Evolutionary conservation across 1,284 basidiomycete genomes (phyloP).

Genomic region (Heterobasidion occidentale): DNA sequence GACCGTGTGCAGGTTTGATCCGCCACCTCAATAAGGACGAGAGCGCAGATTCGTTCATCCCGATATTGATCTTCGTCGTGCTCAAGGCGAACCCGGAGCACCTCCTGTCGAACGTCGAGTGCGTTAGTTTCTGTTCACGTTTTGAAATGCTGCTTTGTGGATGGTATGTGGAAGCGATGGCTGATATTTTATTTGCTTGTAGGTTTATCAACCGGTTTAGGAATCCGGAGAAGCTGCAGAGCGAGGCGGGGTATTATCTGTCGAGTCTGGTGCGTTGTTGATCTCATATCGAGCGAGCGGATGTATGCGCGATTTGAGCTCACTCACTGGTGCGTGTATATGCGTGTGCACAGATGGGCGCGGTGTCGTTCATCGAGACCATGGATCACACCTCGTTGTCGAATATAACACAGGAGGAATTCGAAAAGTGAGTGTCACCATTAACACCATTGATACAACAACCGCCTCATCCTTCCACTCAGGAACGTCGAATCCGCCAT

Average conservation of each 20-base stretch:
- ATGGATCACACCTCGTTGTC: constrained; percentile 95
- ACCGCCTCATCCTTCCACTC: neutral
- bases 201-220: constrained; percentile 96
- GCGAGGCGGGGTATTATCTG: constrained; percentile 96
- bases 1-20: constrained; percentile 59
- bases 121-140: constrained; percentile 19
- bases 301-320: neutral
- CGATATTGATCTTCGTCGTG: constrained; percentile 92
- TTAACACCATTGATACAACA: neutral
- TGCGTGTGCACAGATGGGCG: constrained; percentile 56
- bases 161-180: neutral
- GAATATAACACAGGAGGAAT: constrained; percentile 88
- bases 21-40: constrained; percentile 77
- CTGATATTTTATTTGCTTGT: neutral
- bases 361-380: constrained; percentile 92
- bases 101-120: constrained; percentile 94
- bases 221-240: constrained; percentile 82
- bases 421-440: constrained; percentile 57
- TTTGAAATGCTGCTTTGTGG: neutral
- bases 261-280: constrained; percentile 72
- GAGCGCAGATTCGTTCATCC: constrained; percentile 90
- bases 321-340: neutral
- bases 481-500: constrained; percentile 85
- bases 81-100: constrained; percentile 91
- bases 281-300: neutral